These are phyloP conservation scores for Saturnispora halmiae DNA, from an alignment of 805 yeast genomes.

Conservation along the genomic window DNA sequence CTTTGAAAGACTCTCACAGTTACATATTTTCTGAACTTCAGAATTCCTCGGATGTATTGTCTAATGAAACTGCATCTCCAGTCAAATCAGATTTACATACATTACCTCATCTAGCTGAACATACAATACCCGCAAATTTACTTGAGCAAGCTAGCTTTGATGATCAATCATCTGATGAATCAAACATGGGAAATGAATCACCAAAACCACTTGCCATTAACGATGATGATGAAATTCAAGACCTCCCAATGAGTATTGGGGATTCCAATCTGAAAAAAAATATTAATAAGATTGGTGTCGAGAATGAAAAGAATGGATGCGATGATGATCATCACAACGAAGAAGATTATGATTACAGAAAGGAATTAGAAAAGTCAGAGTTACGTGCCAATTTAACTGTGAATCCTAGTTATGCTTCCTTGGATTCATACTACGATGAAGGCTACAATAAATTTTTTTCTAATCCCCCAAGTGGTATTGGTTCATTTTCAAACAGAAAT, in stretches of 20 bases:
- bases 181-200: not conserved
- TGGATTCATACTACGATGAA: slow-evolving; percentile 52
- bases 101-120: not conserved
- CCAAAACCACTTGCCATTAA: not conserved
- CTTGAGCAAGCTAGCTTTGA: not conserved
- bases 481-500: not conserved
- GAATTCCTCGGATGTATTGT: not conserved
- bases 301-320: not conserved
- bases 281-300: not conserved
- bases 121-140: not conserved
- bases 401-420: slow-evolving; percentile 68
- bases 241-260: not conserved
- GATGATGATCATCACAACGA: not conserved
- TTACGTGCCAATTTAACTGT: slow-evolving; percentile 19
- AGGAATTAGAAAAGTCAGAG: slow-evolving; percentile 15
- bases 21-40: slow-evolving; percentile 15
- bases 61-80: not conserved
- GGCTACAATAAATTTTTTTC: slow-evolving; percentile 13
- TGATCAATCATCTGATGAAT: not conserved
- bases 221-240: not conserved
- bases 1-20: slow-evolving; percentile 13
- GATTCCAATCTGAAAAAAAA: not conserved
- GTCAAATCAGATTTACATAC: not conserved
- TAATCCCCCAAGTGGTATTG: not conserved
- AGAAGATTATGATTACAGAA: slow-evolving; percentile 18